Evolutionary conservation across 257 asterid species (phyloP).

Genomic region (Fraxinus anomala): DNA sequence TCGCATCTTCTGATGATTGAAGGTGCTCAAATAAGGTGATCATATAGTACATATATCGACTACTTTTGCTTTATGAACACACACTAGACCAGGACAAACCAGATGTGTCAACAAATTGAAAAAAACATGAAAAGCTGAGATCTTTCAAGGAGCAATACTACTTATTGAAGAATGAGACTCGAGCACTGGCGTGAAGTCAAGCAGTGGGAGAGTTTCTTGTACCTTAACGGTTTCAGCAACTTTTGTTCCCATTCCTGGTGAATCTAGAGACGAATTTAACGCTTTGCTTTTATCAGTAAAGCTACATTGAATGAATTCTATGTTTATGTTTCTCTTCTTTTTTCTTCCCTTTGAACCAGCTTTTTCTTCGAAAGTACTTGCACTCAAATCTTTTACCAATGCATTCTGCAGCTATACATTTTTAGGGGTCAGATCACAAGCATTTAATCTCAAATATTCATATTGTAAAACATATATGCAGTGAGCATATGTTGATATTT

Average conservation of each 20-base stretch:
- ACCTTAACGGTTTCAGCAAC: conserved; percentile 38
- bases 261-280: conserved; percentile 24
- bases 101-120: not conserved
- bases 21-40: not conserved
- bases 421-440: conserved; percentile 17
- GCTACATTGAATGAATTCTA: conserved; percentile 18
- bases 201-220: conserved; percentile 12
- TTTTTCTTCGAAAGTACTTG: conserved; percentile 19
- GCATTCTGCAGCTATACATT: conserved; percentile 32
- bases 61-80: not conserved
- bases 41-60: not conserved
- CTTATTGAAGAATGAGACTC: not conserved
- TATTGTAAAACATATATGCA: not conserved
- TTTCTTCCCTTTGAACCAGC: conserved; percentile 28
- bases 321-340: conserved; percentile 17
- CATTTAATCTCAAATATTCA: conserved; percentile 9
- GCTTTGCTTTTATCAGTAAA: conserved; percentile 27
- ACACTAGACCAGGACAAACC: conserved; percentile 5
- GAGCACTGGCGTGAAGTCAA: conserved; percentile 8
- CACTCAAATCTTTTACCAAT: conserved; percentile 29
- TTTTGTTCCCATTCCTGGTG: conserved; percentile 18
- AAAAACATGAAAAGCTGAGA: conserved; percentile 1
- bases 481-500: conserved; percentile 7
- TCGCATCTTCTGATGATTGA: not conserved
- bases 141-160: not conserved